Percentiles rank a stretch among this genome's conserved stretches.
These are phyloP conservation scores for Ceratocystis papillata DNA, from an alignment of 2,329 filamentous ascomycete species.

Conservation along the genomic window DNA sequence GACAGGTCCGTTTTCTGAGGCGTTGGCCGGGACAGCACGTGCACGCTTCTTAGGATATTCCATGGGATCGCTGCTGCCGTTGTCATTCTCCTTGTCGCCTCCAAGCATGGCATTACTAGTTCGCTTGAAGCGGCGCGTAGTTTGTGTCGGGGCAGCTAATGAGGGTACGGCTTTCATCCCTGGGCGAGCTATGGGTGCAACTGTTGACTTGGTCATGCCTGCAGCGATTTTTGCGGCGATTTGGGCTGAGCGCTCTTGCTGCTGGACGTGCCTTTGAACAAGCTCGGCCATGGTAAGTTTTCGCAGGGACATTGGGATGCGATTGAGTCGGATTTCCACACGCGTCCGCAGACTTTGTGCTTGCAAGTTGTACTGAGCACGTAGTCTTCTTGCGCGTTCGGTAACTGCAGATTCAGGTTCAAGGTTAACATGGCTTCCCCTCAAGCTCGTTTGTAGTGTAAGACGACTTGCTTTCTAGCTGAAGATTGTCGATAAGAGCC, in stretches of 20 bases:
- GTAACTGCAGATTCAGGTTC: conserved; percentile 48
- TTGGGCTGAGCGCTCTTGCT: conserved; percentile 32
- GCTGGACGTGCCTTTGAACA: conserved; percentile 41
- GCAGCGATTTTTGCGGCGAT: conserved; percentile 22
- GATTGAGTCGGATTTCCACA: conserved; percentile 85
- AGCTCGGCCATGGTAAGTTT: conserved; percentile 76
- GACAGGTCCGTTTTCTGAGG: conserved; percentile 46
- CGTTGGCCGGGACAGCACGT: conserved; percentile 34
- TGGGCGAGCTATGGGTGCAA: conserved; percentile 25
- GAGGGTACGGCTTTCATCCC: conserved; percentile 23
- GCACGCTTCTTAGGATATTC: conserved; percentile 62
- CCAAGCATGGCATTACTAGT: conserved; percentile 50
- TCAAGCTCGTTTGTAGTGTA: not conserved
- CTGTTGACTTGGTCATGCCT: conserved; percentile 32
- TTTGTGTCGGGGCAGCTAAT: conserved; percentile 15
- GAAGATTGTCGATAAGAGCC: conserved; percentile 76
- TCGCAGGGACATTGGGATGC: conserved; percentile 70
- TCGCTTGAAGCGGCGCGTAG: conserved; percentile 23
- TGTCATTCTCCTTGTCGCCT: conserved; percentile 68
- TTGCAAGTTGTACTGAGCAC: conserved; percentile 80
- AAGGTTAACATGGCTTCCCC: conserved; percentile 15
- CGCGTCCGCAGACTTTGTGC: conserved; percentile 74
- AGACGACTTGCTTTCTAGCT: conserved; percentile 62
- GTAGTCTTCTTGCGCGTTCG: conserved; percentile 73
- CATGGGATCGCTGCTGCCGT: conserved; percentile 27